A percentile compares a stretch with the other conserved stretches of the same genome.
Conservation (phyloP, 257 asterid species). For the Hygrophila difformis region DNA sequence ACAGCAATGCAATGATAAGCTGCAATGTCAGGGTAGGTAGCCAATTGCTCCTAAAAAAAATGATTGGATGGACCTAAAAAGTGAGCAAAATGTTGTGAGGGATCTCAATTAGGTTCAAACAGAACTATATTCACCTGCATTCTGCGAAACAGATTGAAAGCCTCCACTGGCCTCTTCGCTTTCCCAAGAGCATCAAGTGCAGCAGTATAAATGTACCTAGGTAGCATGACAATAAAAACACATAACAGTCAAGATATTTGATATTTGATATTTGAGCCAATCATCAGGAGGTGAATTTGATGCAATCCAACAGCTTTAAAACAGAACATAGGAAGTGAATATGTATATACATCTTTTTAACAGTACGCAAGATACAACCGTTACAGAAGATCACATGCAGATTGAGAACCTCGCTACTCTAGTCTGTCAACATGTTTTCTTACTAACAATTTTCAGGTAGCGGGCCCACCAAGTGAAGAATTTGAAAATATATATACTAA, state of each 20-base stretch:
- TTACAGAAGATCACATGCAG: too few species aligned
- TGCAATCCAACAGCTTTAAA: background rate
- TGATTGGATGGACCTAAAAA: background rate
- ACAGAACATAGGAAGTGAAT: too few species aligned
- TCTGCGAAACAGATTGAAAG: conserved; percentile 64
- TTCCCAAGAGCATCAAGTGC: conserved; percentile 86
- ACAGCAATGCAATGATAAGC: conserved; percentile 84
- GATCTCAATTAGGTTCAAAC: background rate
- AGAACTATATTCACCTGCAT: conserved; percentile 61
- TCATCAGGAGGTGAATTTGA: background rate
- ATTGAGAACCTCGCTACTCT: too few species aligned
- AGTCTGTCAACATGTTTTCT: too few species aligned
- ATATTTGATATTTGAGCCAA: background rate
- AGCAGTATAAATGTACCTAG: conserved; percentile 69
- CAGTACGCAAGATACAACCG: too few species aligned
- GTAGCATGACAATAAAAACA: background rate
- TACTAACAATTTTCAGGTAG: too few species aligned
- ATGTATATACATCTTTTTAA: too few species aligned
- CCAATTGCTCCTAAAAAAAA: conserved; percentile 49
- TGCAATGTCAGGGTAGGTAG: conserved; percentile 79
- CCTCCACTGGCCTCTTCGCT: conserved; percentile 91
- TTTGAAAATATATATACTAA: too few species aligned
- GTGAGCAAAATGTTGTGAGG: too few species aligned
- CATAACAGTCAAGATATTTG: too few species aligned
- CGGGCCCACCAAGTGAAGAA: too few species aligned